phyloP scores from a whole-genome alignment of 768 basidiomycete species.

The Mycena galopus region DNA sequence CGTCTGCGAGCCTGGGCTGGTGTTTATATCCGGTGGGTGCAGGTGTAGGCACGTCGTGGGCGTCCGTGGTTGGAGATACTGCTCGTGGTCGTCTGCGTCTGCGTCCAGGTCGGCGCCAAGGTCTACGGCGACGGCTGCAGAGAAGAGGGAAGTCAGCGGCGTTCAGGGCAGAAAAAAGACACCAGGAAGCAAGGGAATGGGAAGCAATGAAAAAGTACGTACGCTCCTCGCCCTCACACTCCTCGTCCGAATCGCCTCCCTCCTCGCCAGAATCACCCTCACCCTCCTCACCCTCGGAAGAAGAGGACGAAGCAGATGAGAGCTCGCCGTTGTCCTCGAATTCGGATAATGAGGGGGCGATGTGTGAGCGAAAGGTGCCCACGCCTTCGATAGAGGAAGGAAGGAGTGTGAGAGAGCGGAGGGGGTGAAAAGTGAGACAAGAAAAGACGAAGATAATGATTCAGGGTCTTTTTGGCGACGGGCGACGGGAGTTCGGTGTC shows the following conservation, averaged over 20 bases:
- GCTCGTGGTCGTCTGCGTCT: background rate
- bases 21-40: conserved; percentile 26
- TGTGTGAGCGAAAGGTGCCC: conserved; percentile 81
- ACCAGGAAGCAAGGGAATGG: background rate
- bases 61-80: background rate
- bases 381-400: conserved; percentile 92
- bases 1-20: conserved; percentile 22
- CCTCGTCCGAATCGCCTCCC: conserved; percentile 36
- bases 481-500: too few species aligned
- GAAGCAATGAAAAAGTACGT: too few species aligned
- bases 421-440: too few species aligned
- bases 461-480: too few species aligned
- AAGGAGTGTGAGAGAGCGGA: too few species aligned
- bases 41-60: conserved; percentile 23
- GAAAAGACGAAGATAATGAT: too few species aligned
- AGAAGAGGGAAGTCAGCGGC: background rate
- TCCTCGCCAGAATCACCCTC: conserved; percentile 37
- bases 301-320: conserved; percentile 54
- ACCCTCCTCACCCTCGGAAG: conserved; percentile 30
- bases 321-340: conserved; percentile 86
- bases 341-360: conserved; percentile 67
- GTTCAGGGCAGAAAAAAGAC: too few species aligned
- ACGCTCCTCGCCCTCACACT: conserved; percentile 39
- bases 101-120: background rate
- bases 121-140: background rate